These are phyloP conservation scores for Endogone sp. DNA, from an alignment of 192 early-diverging fungal genomes.

Conservation along the genomic window DNA sequence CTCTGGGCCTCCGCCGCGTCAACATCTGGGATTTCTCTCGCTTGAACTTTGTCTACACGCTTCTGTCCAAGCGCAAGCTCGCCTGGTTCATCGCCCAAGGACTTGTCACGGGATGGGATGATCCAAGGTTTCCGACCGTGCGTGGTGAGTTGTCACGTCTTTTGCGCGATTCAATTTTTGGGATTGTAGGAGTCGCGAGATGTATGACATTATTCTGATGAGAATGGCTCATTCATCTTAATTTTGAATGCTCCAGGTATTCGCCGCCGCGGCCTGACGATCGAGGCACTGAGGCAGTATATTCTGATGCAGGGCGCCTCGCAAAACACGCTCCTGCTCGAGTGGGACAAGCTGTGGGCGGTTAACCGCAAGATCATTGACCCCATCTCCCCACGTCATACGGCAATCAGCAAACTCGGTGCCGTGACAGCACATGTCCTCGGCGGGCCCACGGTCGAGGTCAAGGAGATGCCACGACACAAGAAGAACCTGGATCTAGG, in stretches of 20 bases:
- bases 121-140: slow-evolving; percentile 88
- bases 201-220: no score
- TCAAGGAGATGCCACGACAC: slow-evolving; percentile 77
- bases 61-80: slow-evolving; percentile 97
- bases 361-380: slow-evolving; percentile 96
- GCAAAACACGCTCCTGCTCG: slow-evolving; percentile 85
- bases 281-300: slow-evolving; percentile 94
- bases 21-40: slow-evolving; percentile 94
- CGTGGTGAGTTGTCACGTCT: no score
- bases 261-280: slow-evolving; percentile 94
- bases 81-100: slow-evolving; percentile 93
- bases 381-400: slow-evolving; percentile 90
- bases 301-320: slow-evolving; percentile 98
- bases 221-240: no score
- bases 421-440: slow-evolving; percentile 62
- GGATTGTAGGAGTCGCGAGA: no score
- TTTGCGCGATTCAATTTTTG: no score
- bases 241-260: no score
- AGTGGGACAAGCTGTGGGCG: slow-evolving; percentile 99
- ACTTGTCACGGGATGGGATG: slow-evolving; percentile 83
- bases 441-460: slow-evolving; percentile 47
- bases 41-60: slow-evolving; percentile 96
- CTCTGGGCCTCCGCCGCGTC: slow-evolving; percentile 81
- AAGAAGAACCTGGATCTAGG: slow-evolving; percentile 97
- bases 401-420: no score